Base-by-base conservation (phyloP, 2,329 filamentous ascomycete species). In the Trichoderma asperellum region DNA sequence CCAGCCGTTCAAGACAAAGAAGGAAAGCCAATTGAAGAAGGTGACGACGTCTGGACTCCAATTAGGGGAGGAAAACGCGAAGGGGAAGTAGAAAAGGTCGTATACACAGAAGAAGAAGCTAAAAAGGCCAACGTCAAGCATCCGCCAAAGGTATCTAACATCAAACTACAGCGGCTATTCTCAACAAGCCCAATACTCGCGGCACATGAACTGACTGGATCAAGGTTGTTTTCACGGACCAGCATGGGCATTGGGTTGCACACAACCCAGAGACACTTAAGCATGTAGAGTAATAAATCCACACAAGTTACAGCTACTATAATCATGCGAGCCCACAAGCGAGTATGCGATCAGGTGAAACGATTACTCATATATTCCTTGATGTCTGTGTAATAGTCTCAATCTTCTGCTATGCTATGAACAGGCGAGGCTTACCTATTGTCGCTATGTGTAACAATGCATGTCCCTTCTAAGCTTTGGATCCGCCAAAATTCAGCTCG, bases 21-120 rank as follows among this genome's bases (percentile, higher is more conserved):
- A 2, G 61, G 61, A 5, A 55, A 34, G 49, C 14, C 49, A 5
- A 64, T 64, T 29, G 24, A 64, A 56, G 49, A 64, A 29, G 61
- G 61, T 40, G 61, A 64, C 18, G 49, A 64, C 5, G 61, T 64
- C 21, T 64, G 49, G 34, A 64, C 61, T n/a, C 61, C 61, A 5
- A 64, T 64, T 16, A 34, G 61, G 24, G 61, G 61, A 6, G 61
- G 61, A 24, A 64, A 43, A 37, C 61, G 35, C 1, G 47, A 56
- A 4, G 61, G 61, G 5, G 34, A 64, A 18, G 61, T 64, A 11
- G 61, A 56, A 2, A 37, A 64, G 6, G 21, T 64, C 32, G 34
- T 64, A 1, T 0, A 14, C 6, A 64, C 61, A 1, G 49, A 64
- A 14, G 34, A 56, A 16, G 61, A 64, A 11, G 61, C 61, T 10